Percentiles rank a stretch among this genome's conserved stretches.
Conservation (phyloP, 257 asterid species). For the Nemophila menziesii region DNA sequence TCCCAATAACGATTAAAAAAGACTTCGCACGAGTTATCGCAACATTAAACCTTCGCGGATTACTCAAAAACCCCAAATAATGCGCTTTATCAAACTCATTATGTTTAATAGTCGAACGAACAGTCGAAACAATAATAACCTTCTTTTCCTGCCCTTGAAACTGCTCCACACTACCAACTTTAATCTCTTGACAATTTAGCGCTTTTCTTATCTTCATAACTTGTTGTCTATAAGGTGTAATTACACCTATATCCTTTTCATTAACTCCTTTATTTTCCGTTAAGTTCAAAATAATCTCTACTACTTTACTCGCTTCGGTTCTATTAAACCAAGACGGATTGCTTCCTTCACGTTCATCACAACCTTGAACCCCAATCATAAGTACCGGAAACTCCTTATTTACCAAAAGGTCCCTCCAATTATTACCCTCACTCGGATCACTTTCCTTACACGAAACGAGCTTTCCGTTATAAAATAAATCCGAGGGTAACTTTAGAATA, state of each 20-base stretch:
- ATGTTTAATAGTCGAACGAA: constrained; percentile 80
- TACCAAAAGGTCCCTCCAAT: constrained; percentile 46
- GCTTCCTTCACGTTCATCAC: constrained; percentile 87
- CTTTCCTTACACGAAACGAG: constrained; percentile 57
- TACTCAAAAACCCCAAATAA: constrained; percentile 85
- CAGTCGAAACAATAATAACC: constrained; percentile 82
- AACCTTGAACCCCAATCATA: constrained; percentile 79
- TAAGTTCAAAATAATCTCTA: constrained; percentile 44
- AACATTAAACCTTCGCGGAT: constrained; percentile 88
- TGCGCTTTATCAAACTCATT: constrained; percentile 66
- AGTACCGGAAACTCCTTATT: constrained; percentile 64
- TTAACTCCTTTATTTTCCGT: constrained; percentile 35
- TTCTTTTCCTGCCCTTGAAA: constrained; percentile 89
- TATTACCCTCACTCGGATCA: constrained; percentile 7
- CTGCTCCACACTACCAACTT: constrained; percentile 94
- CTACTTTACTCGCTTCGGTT: constrained; percentile 80
- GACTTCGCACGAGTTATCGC: constrained; percentile 82
- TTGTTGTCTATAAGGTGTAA: constrained; percentile 88
- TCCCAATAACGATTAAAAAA: constrained; percentile 73
- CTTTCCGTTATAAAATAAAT: constrained; percentile 55
- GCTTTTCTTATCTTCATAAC: constrained; percentile 60
- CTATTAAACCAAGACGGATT: constrained; percentile 97
- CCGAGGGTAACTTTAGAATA: constrained; percentile 67
- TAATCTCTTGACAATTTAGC: constrained; percentile 28
- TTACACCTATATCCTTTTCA: constrained; percentile 75